A percentile compares a stretch with the other conserved stretches of the same genome.
Evolutionary conservation across 176 grass and related monocot species (phyloP).

Genomic region (Musa schizocarpa): DNA sequence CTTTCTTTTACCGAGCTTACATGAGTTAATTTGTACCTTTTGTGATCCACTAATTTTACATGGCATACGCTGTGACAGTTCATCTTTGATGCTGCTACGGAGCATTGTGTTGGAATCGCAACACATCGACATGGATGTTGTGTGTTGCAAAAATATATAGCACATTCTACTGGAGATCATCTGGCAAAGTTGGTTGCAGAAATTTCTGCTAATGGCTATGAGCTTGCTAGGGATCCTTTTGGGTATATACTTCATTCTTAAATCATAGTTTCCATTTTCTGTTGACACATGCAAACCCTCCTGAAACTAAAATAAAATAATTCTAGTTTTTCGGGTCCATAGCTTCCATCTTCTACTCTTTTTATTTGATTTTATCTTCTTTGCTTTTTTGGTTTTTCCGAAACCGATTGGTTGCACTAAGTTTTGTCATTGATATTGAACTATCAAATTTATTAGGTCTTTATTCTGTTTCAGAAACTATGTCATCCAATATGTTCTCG

Average conservation of each 20-base stretch:
- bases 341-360: neutral
- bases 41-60: neutral
- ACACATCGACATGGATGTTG: conserved; percentile 81
- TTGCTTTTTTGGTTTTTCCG: neutral
- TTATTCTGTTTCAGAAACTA: conserved; percentile 56
- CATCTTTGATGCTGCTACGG: conserved; percentile 60
- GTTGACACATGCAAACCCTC: too few relatives aligned
- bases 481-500: conserved; percentile 73
- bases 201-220: conserved; percentile 49
- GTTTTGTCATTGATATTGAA: neutral
- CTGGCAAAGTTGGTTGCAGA: conserved; percentile 51
- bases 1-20: too few relatives aligned
- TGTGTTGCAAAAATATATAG: conserved; percentile 71
- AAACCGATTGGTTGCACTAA: neutral
- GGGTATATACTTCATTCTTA: conserved; percentile 38
- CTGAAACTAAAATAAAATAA: too few relatives aligned
- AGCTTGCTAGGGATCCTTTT: conserved; percentile 71
- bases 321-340: too few relatives aligned
- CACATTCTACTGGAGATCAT: conserved; percentile 35
- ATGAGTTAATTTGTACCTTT: neutral
- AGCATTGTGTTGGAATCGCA: conserved; percentile 61
- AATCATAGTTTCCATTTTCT: too few relatives aligned
- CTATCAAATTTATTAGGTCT: neutral
- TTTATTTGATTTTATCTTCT: neutral
- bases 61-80: conserved; percentile 22